Conservation (phyloP, 164 flowering plant genomes). For the Magnolia changhungtana region DNA sequence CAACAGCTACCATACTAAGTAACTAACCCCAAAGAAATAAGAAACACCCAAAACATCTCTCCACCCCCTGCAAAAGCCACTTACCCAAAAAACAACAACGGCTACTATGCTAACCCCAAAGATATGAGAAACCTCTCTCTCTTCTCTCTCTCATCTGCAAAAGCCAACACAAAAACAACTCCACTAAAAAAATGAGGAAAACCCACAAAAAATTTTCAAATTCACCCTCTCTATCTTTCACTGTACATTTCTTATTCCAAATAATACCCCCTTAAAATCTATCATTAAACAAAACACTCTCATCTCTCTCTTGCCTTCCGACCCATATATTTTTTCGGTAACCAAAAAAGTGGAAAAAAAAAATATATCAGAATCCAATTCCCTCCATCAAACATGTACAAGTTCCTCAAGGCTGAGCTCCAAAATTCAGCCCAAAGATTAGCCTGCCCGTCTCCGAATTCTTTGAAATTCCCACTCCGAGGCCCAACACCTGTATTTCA, state of each 20-base stretch:
- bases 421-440: slow-evolving; percentile 12
- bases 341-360: slow-evolving; percentile 5
- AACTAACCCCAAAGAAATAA: too few relatives aligned
- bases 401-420: slow-evolving; percentile 4
- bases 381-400: slow-evolving; percentile 1
- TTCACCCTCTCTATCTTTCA: slow-evolving; percentile 2
- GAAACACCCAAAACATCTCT: too few relatives aligned
- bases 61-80: not conserved
- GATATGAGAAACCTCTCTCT: not conserved
- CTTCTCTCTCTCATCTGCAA: not conserved
- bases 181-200: not conserved
- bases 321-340: not conserved
- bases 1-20: not conserved
- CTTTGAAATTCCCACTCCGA: not conserved
- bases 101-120: not conserved
- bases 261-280: slow-evolving; percentile 2
- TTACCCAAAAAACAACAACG: not conserved
- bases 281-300: slow-evolving; percentile 3
- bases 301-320: not conserved
- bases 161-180: not conserved
- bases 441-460: not conserved
- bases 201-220: slow-evolving; percentile 9
- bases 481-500: too few relatives aligned
- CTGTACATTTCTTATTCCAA: slow-evolving; percentile 19
- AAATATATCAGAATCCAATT: slow-evolving; percentile 6